Base-by-base conservation (phyloP, 1,139 yeast species). In the Zygosaccharomyces pseudobailii region DNA sequence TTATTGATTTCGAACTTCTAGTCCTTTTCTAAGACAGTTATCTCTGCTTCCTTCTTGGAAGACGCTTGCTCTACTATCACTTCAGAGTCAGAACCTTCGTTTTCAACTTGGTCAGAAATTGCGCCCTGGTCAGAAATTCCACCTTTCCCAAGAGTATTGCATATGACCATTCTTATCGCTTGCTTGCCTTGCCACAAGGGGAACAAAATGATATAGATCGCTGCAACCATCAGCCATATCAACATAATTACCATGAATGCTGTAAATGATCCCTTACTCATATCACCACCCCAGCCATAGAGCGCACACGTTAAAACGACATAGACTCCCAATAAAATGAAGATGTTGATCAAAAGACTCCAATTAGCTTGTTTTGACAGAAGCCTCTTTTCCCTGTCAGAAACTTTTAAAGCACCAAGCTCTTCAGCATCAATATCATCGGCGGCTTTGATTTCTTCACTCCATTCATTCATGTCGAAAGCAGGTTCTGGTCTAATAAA, bases 121-220 rank as follows among this genome's bases (percentile, higher is more conserved):
- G n/a, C n/a, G n/a, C n/a, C n/a, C n/a, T 35, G 19, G 19, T 13
- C 24, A n/a, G 19, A 23, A 21, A n/a, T 21, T 13, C 22, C 19
- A 17, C 22, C 22, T 28, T 35, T 30, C 25, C 42, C 37, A 17
- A 42, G 30, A 6, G 31, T 17, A 13, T 21, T 30, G 13, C 8
- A 17, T 6, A 32, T 9, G n/a, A 47, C 31, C 6, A 34, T 43
- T 34, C 21, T 35, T 21, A 49, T 41, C 3, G 65, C 55, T 4
- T 55, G 48, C 43, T 69, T 52, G 27, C 72, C 71, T 56, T 72
- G 73, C 57, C 63, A 68, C 33, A 72, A 49, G 30, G 76, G 76
- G 50, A 59, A 65, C 22, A 71, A 42, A 22, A 70, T 66, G 43
- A 73, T 71, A 48, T 61, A 66, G 5, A 56, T 39, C 4, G 70